Conservation (phyloP, 164 flowering plant genomes). For the Magnolia sinica region DNA sequence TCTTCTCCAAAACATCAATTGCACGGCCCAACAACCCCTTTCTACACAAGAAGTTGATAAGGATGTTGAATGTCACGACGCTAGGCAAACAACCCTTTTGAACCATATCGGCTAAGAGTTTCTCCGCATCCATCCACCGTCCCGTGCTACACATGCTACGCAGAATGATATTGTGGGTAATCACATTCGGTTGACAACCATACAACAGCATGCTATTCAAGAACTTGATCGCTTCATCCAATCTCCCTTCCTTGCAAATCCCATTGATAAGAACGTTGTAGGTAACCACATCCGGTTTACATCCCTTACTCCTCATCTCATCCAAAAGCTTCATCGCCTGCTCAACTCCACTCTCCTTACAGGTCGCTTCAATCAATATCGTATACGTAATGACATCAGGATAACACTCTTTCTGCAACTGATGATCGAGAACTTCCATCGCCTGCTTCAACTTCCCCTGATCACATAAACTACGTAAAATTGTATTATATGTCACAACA, state of each 20-base stretch:
- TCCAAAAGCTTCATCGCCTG: slow-evolving; percentile 87
- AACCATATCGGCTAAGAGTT: slow-evolving; percentile 65
- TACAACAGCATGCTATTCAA: slow-evolving; percentile 53
- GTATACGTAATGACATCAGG: slow-evolving; percentile 88
- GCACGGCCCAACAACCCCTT: slow-evolving; percentile 75
- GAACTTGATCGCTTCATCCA: slow-evolving; percentile 77
- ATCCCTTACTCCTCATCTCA: slow-evolving; percentile 82
- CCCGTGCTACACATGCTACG: slow-evolving; percentile 85
- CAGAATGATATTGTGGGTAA: slow-evolving; percentile 74
- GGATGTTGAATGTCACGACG: slow-evolving; percentile 84
- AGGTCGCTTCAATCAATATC: slow-evolving; percentile 85
- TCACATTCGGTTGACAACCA: slow-evolving; percentile 84
- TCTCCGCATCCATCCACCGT: slow-evolving; percentile 91
- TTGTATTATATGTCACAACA: slow-evolving; percentile 81
- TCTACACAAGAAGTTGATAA: slow-evolving; percentile 76
- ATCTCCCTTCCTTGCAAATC: slow-evolving; percentile 82
- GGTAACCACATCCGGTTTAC: slow-evolving; percentile 85
- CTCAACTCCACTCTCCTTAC: slow-evolving; percentile 72
- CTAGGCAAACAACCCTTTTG: slow-evolving; percentile 71
- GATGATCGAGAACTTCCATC: slow-evolving; percentile 60
- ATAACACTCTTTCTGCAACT: slow-evolving; percentile 55
- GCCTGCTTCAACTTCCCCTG: slow-evolving; percentile 68
- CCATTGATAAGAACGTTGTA: slow-evolving; percentile 87
- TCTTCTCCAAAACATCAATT: slow-evolving; percentile 73
- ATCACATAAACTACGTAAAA: slow-evolving; percentile 66